Percentiles rank a stretch among this genome's conserved stretches.
These are phyloP conservation scores for Teunomyces funiuensis DNA, from an alignment of 805 yeast species.

Conservation along the genomic window DNA sequence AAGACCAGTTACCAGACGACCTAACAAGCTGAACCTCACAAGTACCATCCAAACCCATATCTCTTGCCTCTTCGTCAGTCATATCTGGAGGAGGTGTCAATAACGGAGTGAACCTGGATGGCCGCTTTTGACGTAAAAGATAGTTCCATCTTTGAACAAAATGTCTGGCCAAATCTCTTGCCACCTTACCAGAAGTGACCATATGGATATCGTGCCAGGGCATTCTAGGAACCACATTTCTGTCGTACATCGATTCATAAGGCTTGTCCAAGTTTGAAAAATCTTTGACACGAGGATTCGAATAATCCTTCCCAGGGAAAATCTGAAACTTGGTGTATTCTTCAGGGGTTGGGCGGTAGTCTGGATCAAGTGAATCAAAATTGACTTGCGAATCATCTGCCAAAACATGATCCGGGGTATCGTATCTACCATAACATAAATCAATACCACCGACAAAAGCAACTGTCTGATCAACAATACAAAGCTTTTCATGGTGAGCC, in stretches of 20 bases:
- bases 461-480: constrained; percentile 81
- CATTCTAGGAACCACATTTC: constrained; percentile 84
- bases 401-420: constrained; percentile 92
- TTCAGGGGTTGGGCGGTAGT: constrained; percentile 35
- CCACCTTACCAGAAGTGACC: constrained; percentile 92
- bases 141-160: constrained; percentile 98
- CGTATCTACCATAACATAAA: constrained; percentile 92
- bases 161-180: constrained; percentile 89
- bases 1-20: constrained; percentile 91
- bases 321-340: constrained; percentile 54
- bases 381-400: constrained; percentile 62
- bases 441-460: constrained; percentile 96
- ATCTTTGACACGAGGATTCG: constrained; percentile 92
- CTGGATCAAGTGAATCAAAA: constrained; percentile 29
- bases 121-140: constrained; percentile 86
- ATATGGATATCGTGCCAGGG: constrained; percentile 99
- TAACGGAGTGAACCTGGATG: constrained; percentile 90
- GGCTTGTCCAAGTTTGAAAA: constrained; percentile 81
- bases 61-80: constrained; percentile 64
- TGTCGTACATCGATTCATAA: constrained; percentile 87
- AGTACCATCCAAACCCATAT: constrained; percentile 68
- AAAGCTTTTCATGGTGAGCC: constrained; percentile 98
- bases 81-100: constrained; percentile 91
- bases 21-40: constrained; percentile 90
- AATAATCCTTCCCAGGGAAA: constrained; percentile 96